Evolutionary conservation across 345 rosid genomes (phyloP).

Genomic region (Citrus trifoliata): DNA sequence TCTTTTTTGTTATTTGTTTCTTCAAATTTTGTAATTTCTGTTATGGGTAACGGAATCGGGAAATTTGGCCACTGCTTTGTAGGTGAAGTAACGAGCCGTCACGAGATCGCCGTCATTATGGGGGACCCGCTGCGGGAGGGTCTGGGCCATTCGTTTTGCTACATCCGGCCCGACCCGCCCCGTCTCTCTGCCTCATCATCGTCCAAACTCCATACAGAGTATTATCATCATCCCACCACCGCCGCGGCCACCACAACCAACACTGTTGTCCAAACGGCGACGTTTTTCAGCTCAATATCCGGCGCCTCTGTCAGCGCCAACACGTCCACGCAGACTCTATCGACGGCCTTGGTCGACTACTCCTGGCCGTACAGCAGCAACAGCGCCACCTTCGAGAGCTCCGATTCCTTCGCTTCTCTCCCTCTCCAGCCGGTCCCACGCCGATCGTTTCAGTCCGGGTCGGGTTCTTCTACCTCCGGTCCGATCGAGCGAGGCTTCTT

Average conservation of each 20-base stretch:
- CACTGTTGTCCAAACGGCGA: slow-evolving; percentile 23
- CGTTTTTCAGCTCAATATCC: slow-evolving; percentile 83
- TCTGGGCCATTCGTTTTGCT: slow-evolving; percentile 84
- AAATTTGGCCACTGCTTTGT: slow-evolving; percentile 55
- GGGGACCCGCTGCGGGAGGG: slow-evolving; percentile 46
- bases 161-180: slow-evolving; percentile 53
- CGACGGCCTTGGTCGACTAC: slow-evolving; percentile 47
- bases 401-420: slow-evolving; percentile 73
- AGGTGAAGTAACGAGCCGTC: slow-evolving; percentile 58
- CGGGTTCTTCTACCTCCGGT: slow-evolving; percentile 58
- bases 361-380: slow-evolving; percentile 36
- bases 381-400: slow-evolving; percentile 76
- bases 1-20: slow-evolving; percentile 7
- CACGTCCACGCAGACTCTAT: slow-evolving; percentile 61
- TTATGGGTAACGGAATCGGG: slow-evolving; percentile 72
- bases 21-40: background rate
- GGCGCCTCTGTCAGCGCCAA: slow-evolving; percentile 97
- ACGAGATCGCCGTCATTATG: slow-evolving; percentile 39
- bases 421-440: slow-evolving; percentile 88
- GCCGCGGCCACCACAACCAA: slow-evolving; percentile 1
- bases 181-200: slow-evolving; percentile 28
- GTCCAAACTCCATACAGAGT: slow-evolving; percentile 48
- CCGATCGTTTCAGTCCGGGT: slow-evolving; percentile 50
- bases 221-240: background rate
- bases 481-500: slow-evolving; percentile 87